These are phyloP conservation scores for Capsicum pubescens DNA, from an alignment of 257 asterid genomes.

Conservation along the genomic window DNA sequence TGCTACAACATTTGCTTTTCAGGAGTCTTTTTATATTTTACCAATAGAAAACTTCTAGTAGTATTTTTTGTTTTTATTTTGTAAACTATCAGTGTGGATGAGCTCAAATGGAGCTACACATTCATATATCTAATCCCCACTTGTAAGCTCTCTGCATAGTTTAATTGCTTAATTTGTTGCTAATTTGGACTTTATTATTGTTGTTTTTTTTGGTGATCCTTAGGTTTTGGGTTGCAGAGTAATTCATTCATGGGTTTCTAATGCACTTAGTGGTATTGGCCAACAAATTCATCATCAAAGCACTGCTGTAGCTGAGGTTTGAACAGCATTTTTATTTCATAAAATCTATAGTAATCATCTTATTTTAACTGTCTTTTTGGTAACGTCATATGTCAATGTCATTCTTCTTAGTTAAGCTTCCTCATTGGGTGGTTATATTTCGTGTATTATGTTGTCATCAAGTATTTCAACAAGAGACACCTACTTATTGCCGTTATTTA, in stretches of 20 bases:
- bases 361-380: not conserved
- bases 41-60: not conserved
- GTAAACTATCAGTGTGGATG: not conserved
- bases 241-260: slow-evolving; percentile 81
- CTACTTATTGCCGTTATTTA: not conserved
- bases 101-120: slow-evolving; percentile 3
- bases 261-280: slow-evolving; percentile 58
- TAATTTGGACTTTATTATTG: slow-evolving; percentile 35
- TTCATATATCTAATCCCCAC: not conserved
- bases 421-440: slow-evolving; percentile 1
- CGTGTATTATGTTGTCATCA: not conserved
- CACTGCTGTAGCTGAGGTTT: slow-evolving; percentile 62
- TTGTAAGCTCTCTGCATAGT: not conserved
- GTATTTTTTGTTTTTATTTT: not conserved
- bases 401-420: not conserved
- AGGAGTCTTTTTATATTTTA: not conserved
- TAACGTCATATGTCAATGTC: not conserved
- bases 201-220: slow-evolving; percentile 59
- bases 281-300: slow-evolving; percentile 59
- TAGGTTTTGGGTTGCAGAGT: slow-evolving; percentile 89
- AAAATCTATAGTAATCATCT: not conserved
- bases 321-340: slow-evolving; percentile 34
- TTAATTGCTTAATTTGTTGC: slow-evolving; percentile 1
- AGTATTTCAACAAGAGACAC: not conserved
- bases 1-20: not conserved